Base-by-base conservation (phyloP, 768 basidiomycete species). In the Nevesoporus exiguus region DNA sequence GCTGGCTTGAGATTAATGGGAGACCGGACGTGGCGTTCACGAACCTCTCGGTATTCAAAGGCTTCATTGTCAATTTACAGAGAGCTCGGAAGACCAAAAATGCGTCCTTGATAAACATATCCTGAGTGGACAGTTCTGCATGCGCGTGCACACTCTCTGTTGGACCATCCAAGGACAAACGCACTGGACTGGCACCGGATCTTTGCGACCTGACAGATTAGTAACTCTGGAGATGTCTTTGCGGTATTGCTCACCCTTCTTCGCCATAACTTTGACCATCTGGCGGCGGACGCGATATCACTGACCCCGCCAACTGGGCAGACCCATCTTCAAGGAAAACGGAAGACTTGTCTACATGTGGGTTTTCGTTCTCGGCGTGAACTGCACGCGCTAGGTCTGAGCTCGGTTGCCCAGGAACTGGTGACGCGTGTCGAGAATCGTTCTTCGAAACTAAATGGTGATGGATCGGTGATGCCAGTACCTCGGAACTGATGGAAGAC, bases 61-160 rank as follows among this genome's bases (percentile, higher is more conserved):
- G 90, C 70, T 98, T 98, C 95, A 98, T 98, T 9, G 93, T 95
- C 59, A 98, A 76, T 68, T 98, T 98, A 76, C 97, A 98, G 11
- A 99, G 77, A 0, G 97, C 95, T 43, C 97, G 81, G 73, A 98
- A 96, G 34, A 99, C 96, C 56, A 99, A 80, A 76, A 98, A 99
- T 0, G 97, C 94, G 66, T 99, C 97, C 68, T 98, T 98, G 66
- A 97, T 80, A 69, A 94, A 96, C 51, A 98, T 73, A 61, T 99
- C 96, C 49, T 90, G 85, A n/a, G 80, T 77, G 19, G 85, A 83
- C 51, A 94, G 75, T 48, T 79, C 80, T 57, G 74, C 73, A 49
- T 57, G 66, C 55, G 59, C 27, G 41, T 69, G 47, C 64, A 51
- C 25, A 50, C 52, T 51, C 41, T 66, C 61, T 22, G 43, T 13